Conservation (phyloP, 768 basidiomycete genomes). For the Podaxis rugospora region DNA sequence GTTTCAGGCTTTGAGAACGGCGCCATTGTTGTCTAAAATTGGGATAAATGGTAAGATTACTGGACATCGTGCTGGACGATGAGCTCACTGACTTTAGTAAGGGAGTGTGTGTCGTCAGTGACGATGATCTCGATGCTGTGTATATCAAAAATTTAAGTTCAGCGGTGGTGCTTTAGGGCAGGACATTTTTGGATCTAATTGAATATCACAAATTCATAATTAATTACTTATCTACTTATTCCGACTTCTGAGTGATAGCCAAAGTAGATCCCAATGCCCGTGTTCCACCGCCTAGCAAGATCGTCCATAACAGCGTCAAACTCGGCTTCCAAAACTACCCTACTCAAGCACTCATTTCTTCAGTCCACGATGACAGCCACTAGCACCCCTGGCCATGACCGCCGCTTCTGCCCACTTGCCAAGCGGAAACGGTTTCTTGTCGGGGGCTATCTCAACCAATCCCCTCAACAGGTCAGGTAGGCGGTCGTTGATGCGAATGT, state of each 20-base stretch:
- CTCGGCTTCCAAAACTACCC: slow-evolving; percentile 1
- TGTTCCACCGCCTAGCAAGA: not conserved
- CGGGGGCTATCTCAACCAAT: slow-evolving; percentile 5
- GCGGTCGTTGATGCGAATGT: not conserved
- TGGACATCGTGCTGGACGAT: not conserved
- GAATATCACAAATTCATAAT: not conserved
- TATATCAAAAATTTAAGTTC: slow-evolving; percentile 9
- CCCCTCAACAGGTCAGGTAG: not conserved
- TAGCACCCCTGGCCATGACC: not conserved
- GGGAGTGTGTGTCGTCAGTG: not conserved
- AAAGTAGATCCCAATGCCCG: not conserved
- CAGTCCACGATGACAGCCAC: not conserved
- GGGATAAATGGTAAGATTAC: not conserved
- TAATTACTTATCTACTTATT: not conserved
- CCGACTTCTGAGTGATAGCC: not conserved
- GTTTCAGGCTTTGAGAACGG: slow-evolving; percentile 90
- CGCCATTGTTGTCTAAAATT: slow-evolving; percentile 51
- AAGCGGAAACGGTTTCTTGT: not conserved
- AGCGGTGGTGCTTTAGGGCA: slow-evolving; percentile 1
- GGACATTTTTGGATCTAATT: not conserved
- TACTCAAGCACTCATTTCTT: not conserved
- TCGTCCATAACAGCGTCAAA: not conserved
- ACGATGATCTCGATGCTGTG: slow-evolving; percentile 5
- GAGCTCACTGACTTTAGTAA: slow-evolving; percentile 1
- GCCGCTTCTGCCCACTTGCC: not conserved